Evolutionary conservation across 169 alveolate genomes (phyloP).

Genomic region (Eimeria maxima): DNA sequence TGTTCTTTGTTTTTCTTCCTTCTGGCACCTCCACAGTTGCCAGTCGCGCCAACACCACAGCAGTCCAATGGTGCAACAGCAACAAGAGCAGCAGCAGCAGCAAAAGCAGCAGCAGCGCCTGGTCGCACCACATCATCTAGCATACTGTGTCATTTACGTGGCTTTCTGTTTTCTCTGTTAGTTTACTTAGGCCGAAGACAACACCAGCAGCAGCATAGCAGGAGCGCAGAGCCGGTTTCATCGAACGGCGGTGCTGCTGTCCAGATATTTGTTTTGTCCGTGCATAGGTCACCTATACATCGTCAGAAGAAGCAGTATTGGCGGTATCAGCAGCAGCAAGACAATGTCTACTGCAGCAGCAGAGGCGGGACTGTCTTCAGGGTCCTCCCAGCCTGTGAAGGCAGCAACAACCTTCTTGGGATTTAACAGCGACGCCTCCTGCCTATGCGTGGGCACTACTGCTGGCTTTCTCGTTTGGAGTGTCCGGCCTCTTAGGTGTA

Average conservation of each 20-base stretch:
- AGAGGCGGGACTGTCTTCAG: neutral
- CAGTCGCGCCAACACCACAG: neutral
- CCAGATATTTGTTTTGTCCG: neutral
- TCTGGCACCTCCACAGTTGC: neutral
- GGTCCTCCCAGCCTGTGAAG: neutral
- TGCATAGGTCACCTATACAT: neutral
- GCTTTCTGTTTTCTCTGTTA: neutral
- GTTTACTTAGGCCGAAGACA: neutral
- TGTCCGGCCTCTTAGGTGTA: constrained; percentile 72
- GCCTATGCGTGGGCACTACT: constrained; percentile 78
- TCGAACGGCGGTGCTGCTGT: neutral
- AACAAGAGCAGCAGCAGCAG: constrained; percentile 26
- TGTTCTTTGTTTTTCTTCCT: too few species aligned
- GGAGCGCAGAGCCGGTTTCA: neutral
- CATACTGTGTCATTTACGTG: neutral
- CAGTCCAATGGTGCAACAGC: constrained; percentile 67
- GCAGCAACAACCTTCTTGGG: constrained; percentile 84
- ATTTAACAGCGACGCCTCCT: constrained; percentile 66
- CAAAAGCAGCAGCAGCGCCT: neutral
- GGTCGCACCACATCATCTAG: neutral
- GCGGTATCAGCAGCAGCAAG: neutral
- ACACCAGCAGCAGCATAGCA: constrained; percentile 22
- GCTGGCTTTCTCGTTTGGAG: constrained; percentile 78
- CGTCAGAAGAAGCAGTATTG: neutral
- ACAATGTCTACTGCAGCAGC: neutral